Evolutionary conservation across 1,139 yeast species (phyloP), one percentile per base, ranked within the genome.

Genomic region (Zygosaccharomyces sapae): DNA sequence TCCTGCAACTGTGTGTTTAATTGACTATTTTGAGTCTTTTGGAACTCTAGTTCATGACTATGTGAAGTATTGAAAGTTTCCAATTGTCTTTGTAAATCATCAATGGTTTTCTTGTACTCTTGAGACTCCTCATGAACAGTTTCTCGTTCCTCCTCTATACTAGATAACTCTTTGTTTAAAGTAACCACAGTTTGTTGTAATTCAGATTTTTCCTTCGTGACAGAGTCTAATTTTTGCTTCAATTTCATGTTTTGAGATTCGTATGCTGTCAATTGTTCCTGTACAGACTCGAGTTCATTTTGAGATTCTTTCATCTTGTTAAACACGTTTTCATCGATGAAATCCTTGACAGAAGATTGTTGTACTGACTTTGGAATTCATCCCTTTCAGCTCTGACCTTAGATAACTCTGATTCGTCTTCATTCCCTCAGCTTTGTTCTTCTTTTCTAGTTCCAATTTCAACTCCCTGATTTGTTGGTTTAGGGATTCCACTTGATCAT

Each of bases 301-400:
- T 92, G 85, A 0, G 94, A 74, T 50, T 80, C 82, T 60, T 84
- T 84, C 88, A 84, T 83, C 56, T 84, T 83, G 48, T 75, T 76
- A 63, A 85, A 85, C 2, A 84, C 76, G 0, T 85, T 70, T 86
- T 88, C 86, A 92, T 88, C 2, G 86, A 80, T 1, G 95, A 79
- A 30, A 92, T 72, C 62, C 86, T 79, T 53, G 81, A 83, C 50
- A 89, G 70, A 16, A 92, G 70, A n/a, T 76, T 74, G 55, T 88
- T 87, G 62, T 90, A 88, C 51, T 85, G 86, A 7, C 77, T 74
- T 56, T 86, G 85, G 24, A 80, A 75, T 33, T 80, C 79, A 50
- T 81, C 87, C 44, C 87, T 75, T 55, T 87, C 94, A 25, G 69
- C 67, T 34, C 72, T 74, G 18, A 74, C 66, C 9, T 59, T 64